Conservation (phyloP, 257 asterid species). For the Salvia hispanica region DNA sequence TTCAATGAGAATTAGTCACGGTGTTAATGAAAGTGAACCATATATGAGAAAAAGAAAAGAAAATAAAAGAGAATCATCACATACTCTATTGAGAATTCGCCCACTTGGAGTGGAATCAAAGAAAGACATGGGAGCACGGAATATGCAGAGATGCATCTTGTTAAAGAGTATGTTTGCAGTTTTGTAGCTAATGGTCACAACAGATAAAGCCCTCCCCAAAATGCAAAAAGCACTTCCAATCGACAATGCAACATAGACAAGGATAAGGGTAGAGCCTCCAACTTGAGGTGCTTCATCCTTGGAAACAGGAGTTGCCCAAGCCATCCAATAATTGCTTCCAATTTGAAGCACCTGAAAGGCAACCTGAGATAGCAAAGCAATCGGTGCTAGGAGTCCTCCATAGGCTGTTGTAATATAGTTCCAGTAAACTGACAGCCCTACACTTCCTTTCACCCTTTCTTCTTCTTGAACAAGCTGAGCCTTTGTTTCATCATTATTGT, state of each 20-base stretch:
- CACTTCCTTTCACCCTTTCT: slow-evolving; percentile 88
- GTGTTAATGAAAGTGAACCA: not conserved
- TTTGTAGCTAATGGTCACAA: slow-evolving; percentile 62
- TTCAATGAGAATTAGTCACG: not conserved
- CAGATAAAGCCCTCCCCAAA: slow-evolving; percentile 57
- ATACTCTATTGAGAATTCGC: slow-evolving; percentile 79
- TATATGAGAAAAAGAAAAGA: not conserved
- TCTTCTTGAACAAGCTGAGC: slow-evolving; percentile 85
- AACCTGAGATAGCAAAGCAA: slow-evolving; percentile 64
- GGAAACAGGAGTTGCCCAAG: slow-evolving; percentile 96
- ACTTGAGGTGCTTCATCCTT: slow-evolving; percentile 59
- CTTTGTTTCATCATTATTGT: slow-evolving; percentile 40
- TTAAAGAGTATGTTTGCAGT: slow-evolving; percentile 74
- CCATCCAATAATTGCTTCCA: slow-evolving; percentile 98
- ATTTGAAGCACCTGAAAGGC: slow-evolving; percentile 74
- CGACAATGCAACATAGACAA: slow-evolving; percentile 68
- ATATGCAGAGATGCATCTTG: slow-evolving; percentile 69
- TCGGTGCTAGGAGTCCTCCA: slow-evolving; percentile 81
- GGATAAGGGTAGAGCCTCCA: slow-evolving; percentile 61
- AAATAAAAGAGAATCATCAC: slow-evolving; percentile 24
- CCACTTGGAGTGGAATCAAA: slow-evolving; percentile 98
- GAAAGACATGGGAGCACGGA: slow-evolving; percentile 96
- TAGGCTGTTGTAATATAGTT: slow-evolving; percentile 73
- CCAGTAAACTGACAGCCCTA: slow-evolving; percentile 79
- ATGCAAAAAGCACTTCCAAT: slow-evolving; percentile 70